These are phyloP conservation scores for Medicago arabica DNA, from an alignment of 306 rosid species.

Conservation along the genomic window DNA sequence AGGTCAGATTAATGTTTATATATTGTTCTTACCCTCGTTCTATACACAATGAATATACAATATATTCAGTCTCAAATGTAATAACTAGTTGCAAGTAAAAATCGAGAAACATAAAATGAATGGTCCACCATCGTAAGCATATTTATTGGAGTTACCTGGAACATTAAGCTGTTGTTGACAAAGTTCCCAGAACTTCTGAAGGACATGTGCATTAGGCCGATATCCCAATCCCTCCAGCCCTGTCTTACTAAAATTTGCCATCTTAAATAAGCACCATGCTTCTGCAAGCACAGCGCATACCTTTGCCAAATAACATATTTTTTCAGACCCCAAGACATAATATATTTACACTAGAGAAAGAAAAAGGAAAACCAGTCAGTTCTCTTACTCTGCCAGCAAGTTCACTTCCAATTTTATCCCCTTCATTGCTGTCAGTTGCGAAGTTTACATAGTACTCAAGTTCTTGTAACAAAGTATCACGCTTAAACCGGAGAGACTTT, in stretches of 20 bases:
- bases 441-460: constrained; percentile 65
- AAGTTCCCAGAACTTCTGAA: constrained; percentile 80
- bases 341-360: constrained; percentile 21
- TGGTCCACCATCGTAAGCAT: constrained; percentile 2
- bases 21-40: background rate
- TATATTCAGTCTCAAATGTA: background rate
- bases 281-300: constrained; percentile 78
- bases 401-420: constrained; percentile 61
- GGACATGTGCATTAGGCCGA: constrained; percentile 58
- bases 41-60: background rate
- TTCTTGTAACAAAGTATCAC: constrained; percentile 70
- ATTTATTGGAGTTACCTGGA: constrained; percentile 59
- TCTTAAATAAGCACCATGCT: constrained; percentile 68
- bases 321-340: constrained; percentile 42
- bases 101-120: constrained; percentile 29
- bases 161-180: constrained; percentile 76
- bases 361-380: constrained; percentile 34
- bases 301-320: constrained; percentile 51
- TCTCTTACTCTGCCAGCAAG: constrained; percentile 79
- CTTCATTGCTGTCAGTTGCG: constrained; percentile 59
- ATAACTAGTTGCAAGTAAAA: constrained; percentile 29
- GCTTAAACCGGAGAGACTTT: constrained; percentile 62
- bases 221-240: constrained; percentile 75
- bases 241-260: constrained; percentile 55
- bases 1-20: background rate